These are phyloP conservation scores for Mrakia blollopis DNA, from an alignment of 768 basidiomycete genomes.

Conservation along the genomic window DNA sequence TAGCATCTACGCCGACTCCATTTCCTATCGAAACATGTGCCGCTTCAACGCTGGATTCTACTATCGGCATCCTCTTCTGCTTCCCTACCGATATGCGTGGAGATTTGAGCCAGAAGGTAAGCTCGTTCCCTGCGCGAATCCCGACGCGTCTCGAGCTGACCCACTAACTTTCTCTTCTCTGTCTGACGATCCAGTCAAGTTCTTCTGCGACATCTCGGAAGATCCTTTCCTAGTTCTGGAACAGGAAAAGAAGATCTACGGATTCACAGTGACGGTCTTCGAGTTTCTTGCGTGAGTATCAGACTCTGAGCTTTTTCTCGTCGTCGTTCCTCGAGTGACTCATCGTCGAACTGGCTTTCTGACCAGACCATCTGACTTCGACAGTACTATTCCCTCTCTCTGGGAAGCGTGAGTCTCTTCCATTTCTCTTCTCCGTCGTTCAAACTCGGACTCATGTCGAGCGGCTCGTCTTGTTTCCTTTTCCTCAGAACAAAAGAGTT, in stretches of 20 bases:
- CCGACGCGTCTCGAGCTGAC: too few relatives aligned
- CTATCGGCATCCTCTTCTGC: conserved; percentile 29
- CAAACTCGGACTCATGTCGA: neutral
- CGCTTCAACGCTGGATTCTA: conserved; percentile 31
- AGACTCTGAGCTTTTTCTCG: neutral
- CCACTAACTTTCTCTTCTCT: too few relatives aligned
- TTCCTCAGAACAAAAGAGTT: conserved; percentile 41
- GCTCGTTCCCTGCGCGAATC: too few relatives aligned
- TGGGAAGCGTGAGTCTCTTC: conserved; percentile 56
- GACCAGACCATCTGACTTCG: neutral
- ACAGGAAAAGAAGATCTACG: conserved; percentile 74
- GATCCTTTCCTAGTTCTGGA: conserved; percentile 80
- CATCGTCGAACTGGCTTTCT: too few relatives aligned
- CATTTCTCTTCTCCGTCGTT: neutral
- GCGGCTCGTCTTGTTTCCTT: neutral
- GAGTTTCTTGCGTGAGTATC: conserved; percentile 53
- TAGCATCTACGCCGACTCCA: conserved; percentile 48
- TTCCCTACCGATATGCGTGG: conserved; percentile 31
- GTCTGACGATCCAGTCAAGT: conserved; percentile 13
- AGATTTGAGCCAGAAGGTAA: conserved; percentile 24
- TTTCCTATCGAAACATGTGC: conserved; percentile 49
- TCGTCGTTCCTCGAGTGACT: too few relatives aligned
- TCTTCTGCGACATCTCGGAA: conserved; percentile 52
- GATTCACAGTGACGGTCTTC: conserved; percentile 68
- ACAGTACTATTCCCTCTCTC: conserved; percentile 65